A percentile compares a stretch with the other conserved stretches of the same genome.
Conservation (phyloP, 1,284 basidiomycete genomes). For the Ceratobasidium sp. region DNA sequence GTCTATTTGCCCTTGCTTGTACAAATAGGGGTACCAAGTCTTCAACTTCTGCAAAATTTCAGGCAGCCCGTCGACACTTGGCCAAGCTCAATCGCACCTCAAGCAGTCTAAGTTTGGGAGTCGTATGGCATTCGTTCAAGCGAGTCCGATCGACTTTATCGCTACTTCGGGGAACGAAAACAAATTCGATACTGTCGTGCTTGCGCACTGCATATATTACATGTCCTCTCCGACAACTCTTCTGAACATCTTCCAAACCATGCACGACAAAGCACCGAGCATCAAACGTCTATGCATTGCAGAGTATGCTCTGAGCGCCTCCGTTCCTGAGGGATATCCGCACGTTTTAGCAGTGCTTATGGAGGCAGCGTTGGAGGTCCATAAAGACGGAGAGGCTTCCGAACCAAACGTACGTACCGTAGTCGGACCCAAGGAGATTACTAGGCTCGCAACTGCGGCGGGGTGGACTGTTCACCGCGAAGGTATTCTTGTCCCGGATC, state of each 20-base stretch:
- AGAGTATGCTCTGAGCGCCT: constrained; percentile 58
- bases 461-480: constrained; percentile 56
- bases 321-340: constrained; percentile 53
- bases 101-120: constrained; percentile 56
- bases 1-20: constrained; percentile 20
- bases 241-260: constrained; percentile 56
- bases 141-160: constrained; percentile 58
- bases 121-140: constrained; percentile 60
- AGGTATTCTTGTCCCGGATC: constrained; percentile 53
- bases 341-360: constrained; percentile 61
- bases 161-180: constrained; percentile 46
- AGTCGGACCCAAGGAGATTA: constrained; percentile 58
- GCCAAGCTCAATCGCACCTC: constrained; percentile 60
- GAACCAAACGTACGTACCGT: constrained; percentile 61
- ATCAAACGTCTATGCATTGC: constrained; percentile 57
- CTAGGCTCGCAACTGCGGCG: constrained; percentile 53
- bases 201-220: constrained; percentile 62
- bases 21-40: background rate
- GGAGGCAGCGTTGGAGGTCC: constrained; percentile 59
- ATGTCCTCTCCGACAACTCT: constrained; percentile 59
- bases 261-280: constrained; percentile 52
- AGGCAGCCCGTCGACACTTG: constrained; percentile 61
- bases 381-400: constrained; percentile 53
- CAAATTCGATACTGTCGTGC: constrained; percentile 58
- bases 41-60: constrained; percentile 9